Base-by-base conservation (phyloP, 768 basidiomycete species). In the Tulasnella sp. region DNA sequence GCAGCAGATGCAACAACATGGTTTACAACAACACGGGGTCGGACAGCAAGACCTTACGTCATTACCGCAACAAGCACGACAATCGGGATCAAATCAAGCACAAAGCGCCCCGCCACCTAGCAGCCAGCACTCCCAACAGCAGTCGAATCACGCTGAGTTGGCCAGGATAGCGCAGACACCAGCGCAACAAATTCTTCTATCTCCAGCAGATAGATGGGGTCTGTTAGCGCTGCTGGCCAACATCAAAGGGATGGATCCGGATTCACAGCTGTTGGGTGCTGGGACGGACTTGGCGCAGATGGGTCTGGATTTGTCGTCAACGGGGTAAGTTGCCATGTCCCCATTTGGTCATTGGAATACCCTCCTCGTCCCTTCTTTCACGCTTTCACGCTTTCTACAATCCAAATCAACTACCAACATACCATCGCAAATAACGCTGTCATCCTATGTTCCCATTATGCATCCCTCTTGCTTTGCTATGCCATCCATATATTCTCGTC, bases 161-260 rank as follows among this genome's bases (percentile, higher is more conserved):
- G 49, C 78, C 79, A 70, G 67, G 41, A 65, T 71, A 60, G 85
- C 89, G 61, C 86, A 89, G 69, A 90, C 89, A 45, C 92, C 93
- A 1, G 90, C 91, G 46, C 89, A 96, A 69, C 93, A 98, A 72
- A 81, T 98, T 15, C 78, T 96, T 43, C 81, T 88, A 64, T 87
- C 84, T 62, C 90, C 93, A 1, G 93, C 93, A 42, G 93, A 98
- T 71, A 80, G 91, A 68, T 98, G 92, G 92, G 93, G 93, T 2
- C 75, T 98, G 15, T 69, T 92, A 49, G 90, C 87, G 15, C 73
- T 98, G 55, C 74, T 98, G 59, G 82, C 86, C 48, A 80, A 88
- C 76, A 87, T 94, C 71, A 88, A 89, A 75, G 87, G 80, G 63
- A 83, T 86, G 48, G 89, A 92, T 68, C 75, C 83, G 53, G 92